phyloP scores from a whole-genome alignment of 2,329 filamentous ascomycete species.

The Cladosporium velox region DNA sequence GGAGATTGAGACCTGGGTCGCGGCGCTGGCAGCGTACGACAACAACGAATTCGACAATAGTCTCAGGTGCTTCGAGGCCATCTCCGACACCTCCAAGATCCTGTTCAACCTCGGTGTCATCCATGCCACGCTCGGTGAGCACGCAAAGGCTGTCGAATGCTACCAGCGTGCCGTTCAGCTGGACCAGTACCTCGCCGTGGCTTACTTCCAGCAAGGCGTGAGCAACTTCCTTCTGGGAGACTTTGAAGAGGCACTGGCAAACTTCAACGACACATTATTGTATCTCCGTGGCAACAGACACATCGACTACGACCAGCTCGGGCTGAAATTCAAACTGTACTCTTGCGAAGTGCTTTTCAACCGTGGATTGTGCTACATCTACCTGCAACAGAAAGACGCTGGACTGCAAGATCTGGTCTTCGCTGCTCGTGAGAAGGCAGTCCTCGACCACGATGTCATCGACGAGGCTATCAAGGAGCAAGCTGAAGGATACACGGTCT shows the following conservation, averaged over 20 bases:
- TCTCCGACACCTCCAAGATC: slow-evolving; percentile 96
- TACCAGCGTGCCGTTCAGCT: slow-evolving; percentile 89
- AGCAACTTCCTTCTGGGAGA: slow-evolving; percentile 97
- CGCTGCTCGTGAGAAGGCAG: slow-evolving; percentile 93
- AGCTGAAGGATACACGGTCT: slow-evolving; percentile 97
- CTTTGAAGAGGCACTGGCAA: slow-evolving; percentile 94
- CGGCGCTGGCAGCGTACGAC: slow-evolving; percentile 87
- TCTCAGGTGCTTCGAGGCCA: slow-evolving; percentile 77
- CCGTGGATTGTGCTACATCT: slow-evolving; percentile 94
- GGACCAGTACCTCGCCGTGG: slow-evolving; percentile 94
- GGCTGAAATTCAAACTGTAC: slow-evolving; percentile 92
- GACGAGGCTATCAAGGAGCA: slow-evolving; percentile 93
- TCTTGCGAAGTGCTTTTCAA: slow-evolving; percentile 99
- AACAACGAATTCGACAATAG: slow-evolving; percentile 96
- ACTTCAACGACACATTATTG: slow-evolving; percentile 96
- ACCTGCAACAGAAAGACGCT: slow-evolving; percentile 85
- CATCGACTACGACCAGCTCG: slow-evolving; percentile 96
- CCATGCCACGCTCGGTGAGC: slow-evolving; percentile 91
- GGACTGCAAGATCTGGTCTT: slow-evolving; percentile 89
- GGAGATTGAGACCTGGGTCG: slow-evolving; percentile 99
- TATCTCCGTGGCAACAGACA: slow-evolving; percentile 95
- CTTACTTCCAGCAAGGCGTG: slow-evolving; percentile 97
- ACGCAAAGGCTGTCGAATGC: slow-evolving; percentile 92
- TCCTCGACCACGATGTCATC: slow-evolving; percentile 95
- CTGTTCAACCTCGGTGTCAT: slow-evolving; percentile 98